Evolutionary conservation across 805 yeast species (phyloP), one percentile per base, ranked within the genome.

Genomic region (Pichia heedii): DNA sequence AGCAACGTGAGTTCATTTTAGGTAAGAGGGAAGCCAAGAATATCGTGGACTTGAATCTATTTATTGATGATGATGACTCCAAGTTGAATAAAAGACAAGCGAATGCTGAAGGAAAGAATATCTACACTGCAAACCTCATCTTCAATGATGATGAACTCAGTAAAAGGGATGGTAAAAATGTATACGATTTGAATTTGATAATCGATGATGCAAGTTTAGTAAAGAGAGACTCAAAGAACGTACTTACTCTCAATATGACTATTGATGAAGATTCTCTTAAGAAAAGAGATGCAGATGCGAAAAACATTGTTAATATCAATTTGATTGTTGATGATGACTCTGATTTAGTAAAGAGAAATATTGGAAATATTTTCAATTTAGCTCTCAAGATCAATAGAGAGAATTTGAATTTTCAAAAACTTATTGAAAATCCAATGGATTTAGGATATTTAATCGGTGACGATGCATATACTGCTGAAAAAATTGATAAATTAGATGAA

Each of bases 281-380:
- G 8, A 54, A 56, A 37, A 50, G 58, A 45, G 56, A 52, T 36
- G 30, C 11, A 46, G 50, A 37, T 48, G 53, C 44, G 15, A 47
- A 48, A 26, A 50, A 53, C 35, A 42, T 48, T n/a, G 48, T 44
- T 18, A 42, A 51, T 29, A 13, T 51, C 19, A 41, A 50, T 30
- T 19, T 51, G 16, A 37, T 37, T 16, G n/a, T 49, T 22, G 48
- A 44, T 24, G 52, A 44, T 19, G 30, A 34, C 19, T 32, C 36
- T 11, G 33, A 32, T 19, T 30, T 42, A 29, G 39, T 33, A 29
- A 49, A 54, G 33, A 44, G 52, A 33, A 49, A 30, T 11, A 16
- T 30, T 13, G 39, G 27, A 22, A 39, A 47, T 16, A 29, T 30
- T 36, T 20, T 40, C n/a, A 40, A 37, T 16, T 20, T 40, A 22